Base-by-base conservation (phyloP, 495 filamentous ascomycete species). In the Endocarpon pusillum region DNA sequence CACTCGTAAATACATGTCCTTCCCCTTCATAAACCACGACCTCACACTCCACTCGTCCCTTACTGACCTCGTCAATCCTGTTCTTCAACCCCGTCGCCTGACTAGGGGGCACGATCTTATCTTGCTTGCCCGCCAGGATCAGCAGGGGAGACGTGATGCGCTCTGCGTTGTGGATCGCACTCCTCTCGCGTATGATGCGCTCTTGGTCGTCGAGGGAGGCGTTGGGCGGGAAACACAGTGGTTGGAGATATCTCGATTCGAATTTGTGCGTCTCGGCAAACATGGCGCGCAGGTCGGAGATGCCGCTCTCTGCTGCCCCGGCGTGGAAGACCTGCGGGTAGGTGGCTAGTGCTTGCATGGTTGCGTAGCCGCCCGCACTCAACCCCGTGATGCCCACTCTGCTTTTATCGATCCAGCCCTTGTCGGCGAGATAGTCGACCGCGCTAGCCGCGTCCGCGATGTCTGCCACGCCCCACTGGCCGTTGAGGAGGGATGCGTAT, bases 181-280 rank as follows among this genome's bases (percentile, higher is more conserved):
- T 64, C 12, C 64, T 46, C 7, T 52, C 50, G 10, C 39, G 36
- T 15, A 54, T 56, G 8, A 60, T 43, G 21, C 38, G 41, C 32
- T 58, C 54, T 44, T 57, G 39, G 14, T 62, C 56, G 26, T 54
- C 47, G 0, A 49, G 41, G 3, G 43, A 34, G 11, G 41, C 34
- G 4, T 46, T 50, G 1, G 43, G 37, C 2, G 47, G 38, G 21
- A 58, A 49, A 4, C 64, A 28, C 17, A 67, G 47, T 10, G 42
- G 45, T 12, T 55, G 49, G 21, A 62, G 46, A 42, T 70, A 66
- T 22, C 58, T 52, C 19, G 49, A 55, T 42, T 70, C 66, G 31
- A 67, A 59, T 43, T 70, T 70, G 35, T 69, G 64, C 1, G 62
- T 66, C 22, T 55, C 53, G 1, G 44, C 55, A 14, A 44, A 47